Percentiles rank a stretch among this genome's conserved stretches.
phyloP scores from a whole-genome alignment of 1,284 basidiomycete genomes.

The Tilletia indica region DNA sequence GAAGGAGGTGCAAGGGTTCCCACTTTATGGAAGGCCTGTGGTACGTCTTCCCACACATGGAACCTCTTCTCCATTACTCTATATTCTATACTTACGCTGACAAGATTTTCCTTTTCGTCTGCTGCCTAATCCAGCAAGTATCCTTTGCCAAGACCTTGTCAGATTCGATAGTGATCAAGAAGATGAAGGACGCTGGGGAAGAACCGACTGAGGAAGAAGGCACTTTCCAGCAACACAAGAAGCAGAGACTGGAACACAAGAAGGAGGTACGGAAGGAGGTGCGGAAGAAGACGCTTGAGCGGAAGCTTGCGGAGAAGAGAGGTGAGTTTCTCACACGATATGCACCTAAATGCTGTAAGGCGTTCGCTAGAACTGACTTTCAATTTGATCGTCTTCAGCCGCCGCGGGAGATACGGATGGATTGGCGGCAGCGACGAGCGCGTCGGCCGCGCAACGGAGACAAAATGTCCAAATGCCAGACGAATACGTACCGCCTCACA shows the following conservation, averaged over 20 bases:
- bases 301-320: slow-evolving; percentile 37
- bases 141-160: slow-evolving; percentile 83
- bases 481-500: slow-evolving; percentile 98
- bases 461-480: slow-evolving; percentile 71
- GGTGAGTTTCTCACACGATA: not conserved
- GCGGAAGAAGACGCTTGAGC: slow-evolving; percentile 34
- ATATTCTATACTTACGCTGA: not conserved
- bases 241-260: slow-evolving; percentile 36
- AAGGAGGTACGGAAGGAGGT: slow-evolving; percentile 29
- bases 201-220: slow-evolving; percentile 20
- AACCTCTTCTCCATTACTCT: not conserved
- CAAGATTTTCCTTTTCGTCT: not conserved
- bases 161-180: slow-evolving; percentile 72
- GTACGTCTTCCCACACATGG: slow-evolving; percentile 11
- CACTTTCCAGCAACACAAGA: slow-evolving; percentile 63
- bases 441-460: slow-evolving; percentile 16
- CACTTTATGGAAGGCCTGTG: slow-evolving; percentile 92
- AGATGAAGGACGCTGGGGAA: slow-evolving; percentile 22
- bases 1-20: slow-evolving; percentile 89
- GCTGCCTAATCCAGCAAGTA: slow-evolving; percentile 69
- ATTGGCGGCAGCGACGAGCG: slow-evolving; percentile 23
- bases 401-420: slow-evolving; percentile 36
- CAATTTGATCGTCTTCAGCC: not conserved
- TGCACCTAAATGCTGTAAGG: not conserved
- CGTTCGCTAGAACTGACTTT: not conserved